A percentile compares a stretch with the other conserved stretches of the same genome.
These are phyloP conservation scores for Cercospora brassicicola DNA, from an alignment of 2,329 filamentous ascomycete species.

Conservation along the genomic window DNA sequence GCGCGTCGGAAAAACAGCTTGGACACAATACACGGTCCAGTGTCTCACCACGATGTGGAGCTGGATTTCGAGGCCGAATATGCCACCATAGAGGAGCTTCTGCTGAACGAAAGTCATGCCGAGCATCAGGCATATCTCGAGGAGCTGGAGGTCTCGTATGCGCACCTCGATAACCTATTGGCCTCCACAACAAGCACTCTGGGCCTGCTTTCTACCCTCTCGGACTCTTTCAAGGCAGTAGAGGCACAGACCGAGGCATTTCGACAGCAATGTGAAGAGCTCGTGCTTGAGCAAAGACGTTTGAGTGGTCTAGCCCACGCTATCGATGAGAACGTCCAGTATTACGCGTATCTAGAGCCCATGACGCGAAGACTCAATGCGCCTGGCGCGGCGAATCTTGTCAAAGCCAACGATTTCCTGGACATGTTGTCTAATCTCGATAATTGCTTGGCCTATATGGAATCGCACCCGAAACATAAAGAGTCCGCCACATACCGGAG, in stretches of 20 bases:
- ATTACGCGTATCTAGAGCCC: slow-evolving; percentile 90
- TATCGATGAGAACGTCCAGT: slow-evolving; percentile 85
- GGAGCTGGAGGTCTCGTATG: slow-evolving; percentile 76
- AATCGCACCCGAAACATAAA: slow-evolving; percentile 76
- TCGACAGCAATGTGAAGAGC: slow-evolving; percentile 84
- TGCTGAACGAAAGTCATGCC: slow-evolving; percentile 80
- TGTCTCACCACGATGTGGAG: slow-evolving; percentile 41
- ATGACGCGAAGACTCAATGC: slow-evolving; percentile 89
- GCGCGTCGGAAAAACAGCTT: slow-evolving; percentile 44
- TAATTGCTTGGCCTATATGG: slow-evolving; percentile 90
- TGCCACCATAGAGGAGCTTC: slow-evolving; percentile 60
- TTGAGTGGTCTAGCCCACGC: slow-evolving; percentile 78
- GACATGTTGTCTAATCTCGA: slow-evolving; percentile 87
- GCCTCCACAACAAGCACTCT: slow-evolving; percentile 75
- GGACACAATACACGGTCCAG: slow-evolving; percentile 15
- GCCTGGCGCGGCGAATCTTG: slow-evolving; percentile 80
- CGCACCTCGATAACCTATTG: slow-evolving; percentile 77
- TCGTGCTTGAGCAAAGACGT: slow-evolving; percentile 77
- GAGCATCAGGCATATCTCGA: slow-evolving; percentile 84
- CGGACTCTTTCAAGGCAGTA: slow-evolving; percentile 82
- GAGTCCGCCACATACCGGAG: slow-evolving; percentile 86
- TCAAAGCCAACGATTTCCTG: slow-evolving; percentile 79
- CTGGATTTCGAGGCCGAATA: slow-evolving; percentile 62
- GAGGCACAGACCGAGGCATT: slow-evolving; percentile 91
- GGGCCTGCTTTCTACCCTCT: slow-evolving; percentile 72